phyloP scores from a whole-genome alignment of 2,329 filamentous ascomycete species.

The Nemania abortiva region DNA sequence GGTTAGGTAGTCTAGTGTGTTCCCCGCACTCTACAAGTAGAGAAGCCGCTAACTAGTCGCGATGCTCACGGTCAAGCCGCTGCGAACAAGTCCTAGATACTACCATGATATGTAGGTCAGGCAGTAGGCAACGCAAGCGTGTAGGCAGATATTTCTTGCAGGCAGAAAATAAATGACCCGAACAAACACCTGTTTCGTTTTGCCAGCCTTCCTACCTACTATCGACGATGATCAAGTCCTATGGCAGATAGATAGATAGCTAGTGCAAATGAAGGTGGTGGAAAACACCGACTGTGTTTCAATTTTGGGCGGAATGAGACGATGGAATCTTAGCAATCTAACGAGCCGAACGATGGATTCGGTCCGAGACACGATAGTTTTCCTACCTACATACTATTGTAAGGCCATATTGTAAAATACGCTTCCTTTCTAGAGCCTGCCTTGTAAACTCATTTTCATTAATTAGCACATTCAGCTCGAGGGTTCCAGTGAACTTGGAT shows the following conservation, averaged over 20 bases:
- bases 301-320: conserved; percentile 11
- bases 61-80: conserved; percentile 4
- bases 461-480: conserved; percentile 1
- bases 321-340: conserved; percentile 14
- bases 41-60: background rate
- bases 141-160: background rate
- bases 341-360: conserved; percentile 15
- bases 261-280: background rate
- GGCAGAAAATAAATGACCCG: background rate
- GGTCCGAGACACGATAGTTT: conserved; percentile 5
- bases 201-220: background rate
- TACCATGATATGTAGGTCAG: background rate
- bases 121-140: background rate
- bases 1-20: background rate
- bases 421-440: background rate
- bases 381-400: background rate
- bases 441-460: background rate
- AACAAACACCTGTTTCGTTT: background rate
- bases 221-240: background rate
- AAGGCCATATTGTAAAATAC: background rate
- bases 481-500: background rate
- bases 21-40: conserved; percentile 24
- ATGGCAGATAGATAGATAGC: background rate
- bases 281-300: conserved; percentile 1
- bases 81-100: background rate